A percentile compares a stretch with the other conserved stretches of the same genome.
Evolutionary conservation across 2,329 filamentous ascomycete species (phyloP).

Genomic region (Teratosphaeria gauchensis): DNA sequence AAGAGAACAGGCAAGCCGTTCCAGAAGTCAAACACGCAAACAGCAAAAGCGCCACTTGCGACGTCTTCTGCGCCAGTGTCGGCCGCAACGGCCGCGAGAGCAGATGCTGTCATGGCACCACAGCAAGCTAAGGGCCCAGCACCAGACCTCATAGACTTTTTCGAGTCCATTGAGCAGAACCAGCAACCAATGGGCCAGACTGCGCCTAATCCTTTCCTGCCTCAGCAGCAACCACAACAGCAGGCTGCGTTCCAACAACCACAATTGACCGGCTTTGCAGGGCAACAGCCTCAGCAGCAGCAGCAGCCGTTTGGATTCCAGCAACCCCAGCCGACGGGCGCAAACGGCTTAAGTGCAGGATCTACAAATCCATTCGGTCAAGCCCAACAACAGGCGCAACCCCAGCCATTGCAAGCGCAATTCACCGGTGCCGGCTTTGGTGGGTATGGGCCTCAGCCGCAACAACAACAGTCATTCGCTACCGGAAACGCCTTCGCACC

Average conservation of each 20-base stretch:
- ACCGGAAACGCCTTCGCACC: neutral
- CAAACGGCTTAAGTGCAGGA: constrained; percentile 9
- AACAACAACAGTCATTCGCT: constrained; percentile 42
- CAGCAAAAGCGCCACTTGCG: constrained; percentile 27
- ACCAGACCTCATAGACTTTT: constrained; percentile 85
- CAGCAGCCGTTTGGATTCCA: constrained; percentile 15
- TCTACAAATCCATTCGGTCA: constrained; percentile 31
- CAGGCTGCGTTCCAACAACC: constrained; percentile 12
- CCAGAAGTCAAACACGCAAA: constrained; percentile 21
- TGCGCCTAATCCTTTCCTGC: constrained; percentile 1
- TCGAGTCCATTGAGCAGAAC: constrained; percentile 84
- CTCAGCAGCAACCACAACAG: constrained; percentile 22
- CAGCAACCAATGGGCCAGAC: constrained; percentile 51
- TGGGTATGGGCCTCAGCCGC: constrained; percentile 37
- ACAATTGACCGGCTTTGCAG: constrained; percentile 18
- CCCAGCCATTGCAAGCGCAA: constrained; percentile 44
- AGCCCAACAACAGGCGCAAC: constrained; percentile 20
- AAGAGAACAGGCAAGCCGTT: constrained; percentile 39
- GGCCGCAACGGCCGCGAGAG: neutral
- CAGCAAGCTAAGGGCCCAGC: constrained; percentile 49
- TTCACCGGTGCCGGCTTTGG: constrained; percentile 74
- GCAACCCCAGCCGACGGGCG: constrained; percentile 32
- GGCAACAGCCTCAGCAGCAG: constrained; percentile 14
- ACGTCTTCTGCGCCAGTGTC: constrained; percentile 28
- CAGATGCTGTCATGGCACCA: constrained; percentile 11